Percentiles rank a stretch among this genome's conserved stretches.
Evolutionary conservation across 2,329 filamentous ascomycete genomes (phyloP).

Genomic region (Fusarium nurragi): DNA sequence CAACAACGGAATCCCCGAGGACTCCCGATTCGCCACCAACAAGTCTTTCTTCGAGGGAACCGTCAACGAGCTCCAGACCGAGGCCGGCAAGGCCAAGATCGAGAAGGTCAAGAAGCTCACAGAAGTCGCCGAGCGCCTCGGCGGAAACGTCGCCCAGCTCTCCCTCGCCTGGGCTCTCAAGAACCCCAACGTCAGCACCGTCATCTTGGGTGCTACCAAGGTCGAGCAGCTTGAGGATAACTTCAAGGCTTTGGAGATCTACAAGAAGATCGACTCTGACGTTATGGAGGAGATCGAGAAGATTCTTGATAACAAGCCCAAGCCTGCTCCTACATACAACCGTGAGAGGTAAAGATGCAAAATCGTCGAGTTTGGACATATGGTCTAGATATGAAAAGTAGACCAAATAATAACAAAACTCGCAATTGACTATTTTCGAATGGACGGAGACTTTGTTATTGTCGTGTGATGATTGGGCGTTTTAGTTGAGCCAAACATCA

Average conservation of each 20-base stretch:
- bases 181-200: slow-evolving; percentile 45
- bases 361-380: not conserved
- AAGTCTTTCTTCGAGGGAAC: slow-evolving; percentile 36
- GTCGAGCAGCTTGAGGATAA: slow-evolving; percentile 42
- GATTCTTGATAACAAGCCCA: slow-evolving; percentile 39
- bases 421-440: not conserved
- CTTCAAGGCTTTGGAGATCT: slow-evolving; percentile 35
- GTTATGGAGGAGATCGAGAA: slow-evolving; percentile 40
- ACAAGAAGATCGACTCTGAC: slow-evolving; percentile 35
- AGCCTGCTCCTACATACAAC: slow-evolving; percentile 17
- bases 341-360: slow-evolving; percentile 30
- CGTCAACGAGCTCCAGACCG: slow-evolving; percentile 17
- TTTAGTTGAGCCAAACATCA: no score
- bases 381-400: slow-evolving; percentile 3
- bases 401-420: not conserved
- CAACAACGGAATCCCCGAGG: slow-evolving; percentile 65
- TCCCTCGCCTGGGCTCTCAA: slow-evolving; percentile 42
- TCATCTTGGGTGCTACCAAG: slow-evolving; percentile 45
- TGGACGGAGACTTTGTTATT: no score
- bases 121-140: slow-evolving; percentile 39
- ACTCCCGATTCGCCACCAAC: slow-evolving; percentile 61
- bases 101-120: slow-evolving; percentile 43
- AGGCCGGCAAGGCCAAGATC: slow-evolving; percentile 41
- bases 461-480: no score
- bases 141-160: slow-evolving; percentile 38